phyloP scores from a whole-genome alignment of 192 early-diverging fungal genomes.

The Coemansia sp. region DNA sequence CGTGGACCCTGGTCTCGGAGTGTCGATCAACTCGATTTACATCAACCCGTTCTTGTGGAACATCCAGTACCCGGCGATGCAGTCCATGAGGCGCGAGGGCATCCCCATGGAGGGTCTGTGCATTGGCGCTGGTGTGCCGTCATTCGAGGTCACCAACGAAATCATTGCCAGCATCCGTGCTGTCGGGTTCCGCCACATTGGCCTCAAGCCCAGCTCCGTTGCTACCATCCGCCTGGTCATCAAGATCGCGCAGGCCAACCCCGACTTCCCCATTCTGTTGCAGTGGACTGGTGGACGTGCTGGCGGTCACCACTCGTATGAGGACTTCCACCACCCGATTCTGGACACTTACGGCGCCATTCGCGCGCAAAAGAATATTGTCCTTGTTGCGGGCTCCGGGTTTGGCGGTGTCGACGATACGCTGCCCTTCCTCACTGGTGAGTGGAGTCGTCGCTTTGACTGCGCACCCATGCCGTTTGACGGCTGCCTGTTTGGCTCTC shows the following conservation, averaged over 20 bases:
- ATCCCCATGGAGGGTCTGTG: slow-evolving; percentile 89
- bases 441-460: slow-evolving; percentile 79
- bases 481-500: slow-evolving; percentile 88
- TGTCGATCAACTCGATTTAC: slow-evolving; percentile 90
- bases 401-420: slow-evolving; percentile 86
- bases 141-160: slow-evolving; percentile 76
- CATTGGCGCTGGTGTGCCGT: slow-evolving; percentile 90
- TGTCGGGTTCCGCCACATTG: slow-evolving; percentile 72
- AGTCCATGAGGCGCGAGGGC: slow-evolving; percentile 77
- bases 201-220: slow-evolving; percentile 85
- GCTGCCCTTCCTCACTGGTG: slow-evolving; percentile 87
- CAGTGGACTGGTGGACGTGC: slow-evolving; percentile 98
- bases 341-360: slow-evolving; percentile 67
- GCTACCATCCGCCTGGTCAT: slow-evolving; percentile 79
- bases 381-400: slow-evolving; percentile 86
- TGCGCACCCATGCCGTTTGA: slow-evolving; percentile 95
- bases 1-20: slow-evolving; percentile 76
- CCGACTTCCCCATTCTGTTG: slow-evolving; percentile 84
- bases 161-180: slow-evolving; percentile 71
- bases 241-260: slow-evolving; percentile 79
- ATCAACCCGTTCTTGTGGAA: slow-evolving; percentile 85
- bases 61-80: slow-evolving; percentile 78
- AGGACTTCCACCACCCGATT: slow-evolving; percentile 92
- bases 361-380: slow-evolving; percentile 76
- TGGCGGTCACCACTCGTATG: slow-evolving; percentile 96